Conservation (phyloP, 75 land plant genomes). For the Picea sitchensis region DNA sequence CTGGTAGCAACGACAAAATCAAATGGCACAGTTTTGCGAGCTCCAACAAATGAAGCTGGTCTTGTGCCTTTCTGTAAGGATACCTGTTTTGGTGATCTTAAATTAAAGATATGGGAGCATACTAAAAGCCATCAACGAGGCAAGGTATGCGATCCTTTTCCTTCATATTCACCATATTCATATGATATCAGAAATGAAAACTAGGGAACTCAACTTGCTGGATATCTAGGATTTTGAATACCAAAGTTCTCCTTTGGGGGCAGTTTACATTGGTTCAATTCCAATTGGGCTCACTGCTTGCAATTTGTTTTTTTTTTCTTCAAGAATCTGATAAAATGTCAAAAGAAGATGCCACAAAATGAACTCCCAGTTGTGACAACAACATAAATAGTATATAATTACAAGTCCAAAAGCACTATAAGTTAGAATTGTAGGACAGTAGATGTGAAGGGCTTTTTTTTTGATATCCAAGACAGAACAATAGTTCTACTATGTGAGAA, state of each 20-base stretch:
- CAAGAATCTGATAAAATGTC: background rate
- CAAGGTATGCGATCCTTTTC: constrained; percentile 39
- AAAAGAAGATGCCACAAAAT: background rate
- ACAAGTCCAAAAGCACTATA: background rate
- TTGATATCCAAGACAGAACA: no score
- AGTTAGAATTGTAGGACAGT: background rate
- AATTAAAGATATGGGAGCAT: constrained; percentile 73
- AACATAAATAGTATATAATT: background rate
- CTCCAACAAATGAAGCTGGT: constrained; percentile 89
- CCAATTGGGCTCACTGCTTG: background rate
- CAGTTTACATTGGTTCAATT: background rate
- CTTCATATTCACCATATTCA: background rate
- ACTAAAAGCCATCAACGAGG: constrained; percentile 53
- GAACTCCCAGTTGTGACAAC: background rate
- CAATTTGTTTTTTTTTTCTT: background rate
- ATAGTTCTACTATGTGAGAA: no score
- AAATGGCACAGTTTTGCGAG: constrained; percentile 70
- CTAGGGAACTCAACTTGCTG: background rate
- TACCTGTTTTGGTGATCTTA: constrained; percentile 72
- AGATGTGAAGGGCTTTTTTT: no score
- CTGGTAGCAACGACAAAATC: constrained; percentile 69
- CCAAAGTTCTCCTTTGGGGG: background rate
- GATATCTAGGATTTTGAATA: background rate
- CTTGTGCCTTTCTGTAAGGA: constrained; percentile 83
- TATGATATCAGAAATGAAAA: background rate